A percentile compares a stretch with the other conserved stretches of the same genome.
Conservation (phyloP, 2,329 filamentous ascomycete species). For the Tolypocladium tropicale region DNA sequence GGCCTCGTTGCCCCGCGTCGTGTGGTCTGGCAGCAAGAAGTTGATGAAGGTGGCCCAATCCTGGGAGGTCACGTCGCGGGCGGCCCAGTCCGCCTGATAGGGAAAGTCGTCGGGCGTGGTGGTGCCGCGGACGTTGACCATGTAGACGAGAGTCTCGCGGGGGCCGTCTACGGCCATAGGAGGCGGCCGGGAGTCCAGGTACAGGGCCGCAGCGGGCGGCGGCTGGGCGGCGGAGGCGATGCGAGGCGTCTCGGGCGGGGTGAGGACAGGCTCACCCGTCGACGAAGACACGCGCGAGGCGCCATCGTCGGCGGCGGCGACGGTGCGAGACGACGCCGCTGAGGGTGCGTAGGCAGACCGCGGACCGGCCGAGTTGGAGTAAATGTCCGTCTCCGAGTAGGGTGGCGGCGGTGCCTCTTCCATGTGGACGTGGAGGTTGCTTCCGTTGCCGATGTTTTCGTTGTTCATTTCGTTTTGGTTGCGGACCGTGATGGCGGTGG, state of each 20-base stretch:
- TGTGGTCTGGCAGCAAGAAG: conserved; percentile 40
- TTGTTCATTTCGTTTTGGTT: conserved; percentile 5
- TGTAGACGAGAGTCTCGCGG: conserved; percentile 19
- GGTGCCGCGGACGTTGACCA: conserved; percentile 20
- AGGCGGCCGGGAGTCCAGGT: conserved; percentile 36
- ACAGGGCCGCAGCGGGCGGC: conserved; percentile 16
- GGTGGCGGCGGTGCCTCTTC: conserved; percentile 41
- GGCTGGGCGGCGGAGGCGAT: conserved; percentile 13
- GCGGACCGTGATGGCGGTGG: background rate
- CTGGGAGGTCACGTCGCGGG: conserved; percentile 34
- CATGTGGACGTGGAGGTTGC: conserved; percentile 8
- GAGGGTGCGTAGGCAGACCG: conserved; percentile 12
- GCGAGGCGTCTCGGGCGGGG: conserved; percentile 38
- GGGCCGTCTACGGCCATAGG: conserved; percentile 6
- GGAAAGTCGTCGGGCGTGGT: conserved; percentile 34
- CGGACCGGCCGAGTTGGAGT: conserved; percentile 29
- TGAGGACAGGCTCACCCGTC: conserved; percentile 37
- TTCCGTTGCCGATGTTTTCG: conserved; percentile 5
- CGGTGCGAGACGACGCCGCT: conserved; percentile 12
- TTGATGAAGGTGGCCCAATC: conserved; percentile 53
- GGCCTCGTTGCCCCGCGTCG: conserved; percentile 31
- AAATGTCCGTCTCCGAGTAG: conserved; percentile 48
- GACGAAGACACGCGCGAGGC: conserved; percentile 28
- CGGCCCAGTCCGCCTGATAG: conserved; percentile 25
- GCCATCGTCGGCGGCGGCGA: conserved; percentile 23